A percentile compares a stretch with the other conserved stretches of the same genome.
Evolutionary conservation across 2,329 filamentous ascomycete species (phyloP).

Genomic region (Ophiostoma ulmi): DNA sequence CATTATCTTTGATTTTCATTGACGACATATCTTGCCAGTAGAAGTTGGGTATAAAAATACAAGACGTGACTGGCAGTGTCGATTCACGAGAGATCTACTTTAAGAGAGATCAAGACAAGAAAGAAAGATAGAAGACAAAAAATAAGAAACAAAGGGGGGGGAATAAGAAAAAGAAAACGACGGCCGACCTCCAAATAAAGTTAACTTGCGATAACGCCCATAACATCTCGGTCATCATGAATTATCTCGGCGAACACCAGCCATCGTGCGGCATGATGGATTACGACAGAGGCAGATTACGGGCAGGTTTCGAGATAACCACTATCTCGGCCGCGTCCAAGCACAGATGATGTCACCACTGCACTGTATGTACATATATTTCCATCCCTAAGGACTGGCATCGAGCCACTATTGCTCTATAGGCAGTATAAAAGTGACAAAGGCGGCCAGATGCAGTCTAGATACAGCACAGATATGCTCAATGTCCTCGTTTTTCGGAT

Average conservation of each 20-base stretch:
- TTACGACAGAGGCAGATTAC: background rate
- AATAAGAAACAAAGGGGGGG: background rate
- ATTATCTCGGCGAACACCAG: background rate
- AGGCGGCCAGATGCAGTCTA: no score
- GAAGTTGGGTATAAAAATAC: background rate
- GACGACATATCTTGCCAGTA: background rate
- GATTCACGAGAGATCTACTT: no score
- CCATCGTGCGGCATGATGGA: background rate
- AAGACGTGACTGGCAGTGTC: background rate
- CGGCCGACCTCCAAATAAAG: background rate
- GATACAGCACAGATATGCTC: background rate
- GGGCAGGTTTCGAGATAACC: background rate
- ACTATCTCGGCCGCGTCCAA: background rate
- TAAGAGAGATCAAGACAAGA: background rate
- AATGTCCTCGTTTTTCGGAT: background rate
- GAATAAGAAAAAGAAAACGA: background rate
- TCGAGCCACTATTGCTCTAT: background rate
- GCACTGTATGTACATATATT: background rate
- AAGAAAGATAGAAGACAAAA: no score
- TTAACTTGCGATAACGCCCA: background rate
- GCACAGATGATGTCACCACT: background rate
- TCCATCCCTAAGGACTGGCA: background rate
- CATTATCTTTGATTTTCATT: background rate
- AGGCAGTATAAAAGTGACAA: background rate
- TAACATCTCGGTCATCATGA: background rate